Percentiles rank a stretch among this genome's conserved stretches.
Conservation (phyloP, 2,329 filamentous ascomycete species). For the Verticillium nonalfalfae region DNA sequence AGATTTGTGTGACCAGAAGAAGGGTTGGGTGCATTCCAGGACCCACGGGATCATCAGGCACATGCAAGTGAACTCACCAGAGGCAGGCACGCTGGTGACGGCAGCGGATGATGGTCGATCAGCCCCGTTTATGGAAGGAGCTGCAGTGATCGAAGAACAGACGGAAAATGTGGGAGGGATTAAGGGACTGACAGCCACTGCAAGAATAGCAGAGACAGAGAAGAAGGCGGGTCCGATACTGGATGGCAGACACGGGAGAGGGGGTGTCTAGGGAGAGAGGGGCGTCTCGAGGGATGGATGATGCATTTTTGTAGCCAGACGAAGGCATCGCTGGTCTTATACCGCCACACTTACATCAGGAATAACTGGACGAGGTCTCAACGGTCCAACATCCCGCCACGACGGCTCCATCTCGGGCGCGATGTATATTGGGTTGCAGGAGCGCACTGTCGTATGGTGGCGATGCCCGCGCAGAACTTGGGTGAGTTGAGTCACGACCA, state of each 20-base stretch:
- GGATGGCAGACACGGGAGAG: conserved; percentile 1
- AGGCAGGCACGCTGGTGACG: conserved; percentile 5
- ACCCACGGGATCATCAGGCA: conserved; percentile 7
- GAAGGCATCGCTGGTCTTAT: conserved; percentile 2
- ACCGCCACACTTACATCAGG: conserved; percentile 1
- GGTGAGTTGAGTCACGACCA: neutral
- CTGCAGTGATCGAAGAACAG: neutral
- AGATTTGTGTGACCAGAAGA: neutral
- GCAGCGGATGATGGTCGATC: conserved; percentile 10
- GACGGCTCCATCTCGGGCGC: neutral
- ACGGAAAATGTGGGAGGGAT: neutral
- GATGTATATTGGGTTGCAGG: neutral
- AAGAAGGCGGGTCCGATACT: neutral
- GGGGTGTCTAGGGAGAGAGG: conserved; percentile 1
- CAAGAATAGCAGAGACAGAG: neutral
- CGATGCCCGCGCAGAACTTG: neutral
- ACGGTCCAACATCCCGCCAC: neutral
- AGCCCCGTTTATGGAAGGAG: neutral
- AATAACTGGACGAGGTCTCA: neutral
- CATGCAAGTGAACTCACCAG: neutral
- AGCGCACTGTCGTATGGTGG: neutral
- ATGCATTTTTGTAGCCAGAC: neutral
- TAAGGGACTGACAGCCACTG: neutral
- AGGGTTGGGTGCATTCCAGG: neutral
- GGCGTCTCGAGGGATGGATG: neutral